Percentiles rank a stretch among this genome's conserved stretches.
Evolutionary conservation across 106 monocot genomes (phyloP).

Genomic region (Allium fistulosum): DNA sequence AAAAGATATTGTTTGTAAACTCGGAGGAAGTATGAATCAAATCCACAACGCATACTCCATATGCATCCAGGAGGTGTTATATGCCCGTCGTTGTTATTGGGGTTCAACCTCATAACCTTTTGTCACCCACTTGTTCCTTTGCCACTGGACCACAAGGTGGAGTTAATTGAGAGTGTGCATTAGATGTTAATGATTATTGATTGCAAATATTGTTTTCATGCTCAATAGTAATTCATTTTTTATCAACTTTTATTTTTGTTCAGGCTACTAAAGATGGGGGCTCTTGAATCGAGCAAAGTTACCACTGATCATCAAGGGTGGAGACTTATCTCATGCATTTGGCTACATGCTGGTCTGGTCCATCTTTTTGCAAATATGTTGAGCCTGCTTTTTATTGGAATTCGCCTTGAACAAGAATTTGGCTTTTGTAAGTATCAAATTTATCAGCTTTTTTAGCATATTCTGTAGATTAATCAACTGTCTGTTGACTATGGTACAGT

Average conservation of each 20-base stretch:
- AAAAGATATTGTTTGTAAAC: no score
- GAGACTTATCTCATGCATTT: conserved; percentile 74
- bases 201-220: not conserved
- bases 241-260: not conserved
- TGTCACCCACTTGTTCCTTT: not conserved
- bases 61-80: no score
- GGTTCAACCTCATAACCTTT: not conserved
- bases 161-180: not conserved
- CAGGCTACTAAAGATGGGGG: conserved; percentile 73
- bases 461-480: no score
- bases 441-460: not conserved
- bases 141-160: not conserved
- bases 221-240: no score
- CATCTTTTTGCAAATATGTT: conserved; percentile 83
- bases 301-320: conserved; percentile 44
- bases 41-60: no score
- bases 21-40: no score
- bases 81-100: no score
- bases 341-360: conserved; percentile 78
- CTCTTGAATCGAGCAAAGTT: conserved; percentile 34
- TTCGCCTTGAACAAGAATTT: conserved; percentile 70
- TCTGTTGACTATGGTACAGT: no score
- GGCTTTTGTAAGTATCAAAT: conserved; percentile 50
- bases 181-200: not conserved
- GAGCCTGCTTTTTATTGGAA: conserved; percentile 74